Conservation (phyloP, 2,329 filamentous ascomycete species). For the Penicillium hordei region DNA sequence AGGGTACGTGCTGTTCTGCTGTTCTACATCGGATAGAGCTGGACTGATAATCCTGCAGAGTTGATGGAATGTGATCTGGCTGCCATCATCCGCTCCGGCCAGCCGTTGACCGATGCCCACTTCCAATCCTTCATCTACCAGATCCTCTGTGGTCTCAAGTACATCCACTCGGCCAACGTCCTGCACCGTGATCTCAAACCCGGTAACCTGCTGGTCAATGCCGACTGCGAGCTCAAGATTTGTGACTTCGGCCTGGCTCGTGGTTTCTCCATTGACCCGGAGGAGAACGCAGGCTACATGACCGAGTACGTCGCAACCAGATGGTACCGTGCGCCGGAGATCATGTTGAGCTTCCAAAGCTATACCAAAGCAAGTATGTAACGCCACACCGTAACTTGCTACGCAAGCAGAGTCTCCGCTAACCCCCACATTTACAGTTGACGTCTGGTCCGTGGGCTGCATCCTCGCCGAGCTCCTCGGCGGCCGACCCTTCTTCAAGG, state of each 20-base stretch:
- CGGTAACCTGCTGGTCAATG: slow-evolving; percentile 94
- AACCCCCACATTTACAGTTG: slow-evolving; percentile 59
- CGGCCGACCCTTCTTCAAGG: slow-evolving; percentile 98
- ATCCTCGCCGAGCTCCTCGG: slow-evolving; percentile 95
- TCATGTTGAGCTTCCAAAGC: slow-evolving; percentile 99
- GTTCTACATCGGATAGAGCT: neutral
- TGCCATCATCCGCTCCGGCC: slow-evolving; percentile 94
- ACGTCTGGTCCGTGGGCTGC: slow-evolving; percentile 98
- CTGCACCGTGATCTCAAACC: slow-evolving; percentile 96
- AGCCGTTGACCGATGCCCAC: slow-evolving; percentile 95
- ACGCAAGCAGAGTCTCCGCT: neutral
- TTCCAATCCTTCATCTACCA: slow-evolving; percentile 99
- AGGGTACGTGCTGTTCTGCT: slow-evolving; percentile 61
- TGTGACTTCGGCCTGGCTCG: slow-evolving; percentile 95
- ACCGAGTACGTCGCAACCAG: slow-evolving; percentile 98
- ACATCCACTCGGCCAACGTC: slow-evolving; percentile 98
- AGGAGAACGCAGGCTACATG: slow-evolving; percentile 99
- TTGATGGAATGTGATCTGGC: slow-evolving; percentile 99
- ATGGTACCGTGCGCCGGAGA: slow-evolving; percentile 98
- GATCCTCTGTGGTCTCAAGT: slow-evolving; percentile 97
- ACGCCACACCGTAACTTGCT: neutral
- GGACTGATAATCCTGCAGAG: slow-evolving; percentile 56
- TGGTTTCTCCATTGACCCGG: slow-evolving; percentile 94
- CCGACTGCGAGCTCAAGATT: slow-evolving; percentile 99
- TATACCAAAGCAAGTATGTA: slow-evolving; percentile 99